Evolutionary conservation across 305 asterid species (phyloP), one percentile per base, ranked within the genome.

Genomic region (Rubia balearica): DNA sequence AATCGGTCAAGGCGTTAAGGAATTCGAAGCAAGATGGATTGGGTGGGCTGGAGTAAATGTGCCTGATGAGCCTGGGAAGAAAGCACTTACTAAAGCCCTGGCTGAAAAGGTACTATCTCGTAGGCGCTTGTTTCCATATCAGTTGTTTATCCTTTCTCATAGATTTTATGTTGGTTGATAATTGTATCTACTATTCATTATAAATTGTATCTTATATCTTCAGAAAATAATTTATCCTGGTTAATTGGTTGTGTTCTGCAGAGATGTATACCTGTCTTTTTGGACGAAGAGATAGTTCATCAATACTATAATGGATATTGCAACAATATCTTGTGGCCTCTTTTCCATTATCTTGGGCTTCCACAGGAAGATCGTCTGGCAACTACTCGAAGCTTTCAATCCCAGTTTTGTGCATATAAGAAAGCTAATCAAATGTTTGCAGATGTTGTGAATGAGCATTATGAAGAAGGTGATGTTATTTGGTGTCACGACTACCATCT

Each of bases 1-100:
- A 68, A 66, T 70, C 72, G 42, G 56, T 78, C 72, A 72, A 92
- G 98, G 98, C 74, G 92, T 92, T 62, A 87, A 85, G 86, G 96
- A 90, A 78, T 84, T 92, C 73, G 98, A 92, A 83, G 94, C 96
- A n/a, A 86, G 88, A 75, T 92, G 98, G 98, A 92, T 92, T 71
- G 98, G 98, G 71, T 92, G 98, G 98, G 96, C 98, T 11, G 98
- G 98, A 66, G 96, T 92, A 19, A 90, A 92, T 81, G 96, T 92
- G 78, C 92, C 98, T 13, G 98, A 92, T 70, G 94, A 88, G 84
- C 86, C 85, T 10, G 98, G 96, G 67, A 87, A 90, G 77, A 81
- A 75, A 83, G 87, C 98, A 64, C 96, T 91, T 71, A 78, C 96
- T 63, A 79, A 76, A 79, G 92, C 96, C 70, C 83, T 92, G 41